Evolutionary conservation across 768 basidiomycete genomes (phyloP).

Genomic region (Lentinula edodes): DNA sequence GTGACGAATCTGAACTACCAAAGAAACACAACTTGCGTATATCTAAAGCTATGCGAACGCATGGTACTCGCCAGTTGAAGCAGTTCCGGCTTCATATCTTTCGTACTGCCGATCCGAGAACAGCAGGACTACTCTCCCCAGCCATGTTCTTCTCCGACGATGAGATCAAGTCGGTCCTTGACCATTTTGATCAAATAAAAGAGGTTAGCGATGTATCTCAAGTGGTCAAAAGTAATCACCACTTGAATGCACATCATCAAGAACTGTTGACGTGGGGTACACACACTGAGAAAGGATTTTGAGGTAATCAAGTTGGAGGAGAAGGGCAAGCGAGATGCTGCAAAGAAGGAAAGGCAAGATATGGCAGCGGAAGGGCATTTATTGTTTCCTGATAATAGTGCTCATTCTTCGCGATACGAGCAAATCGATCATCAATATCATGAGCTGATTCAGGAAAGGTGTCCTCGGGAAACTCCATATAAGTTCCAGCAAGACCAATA

Average conservation of each 20-base stretch:
- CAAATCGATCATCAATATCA: slow-evolving; percentile 16
- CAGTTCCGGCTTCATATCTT: neutral
- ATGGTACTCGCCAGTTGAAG: neutral
- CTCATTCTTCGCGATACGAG: neutral
- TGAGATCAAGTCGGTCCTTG: neutral
- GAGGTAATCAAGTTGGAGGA: no score
- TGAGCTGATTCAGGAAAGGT: slow-evolving; percentile 13
- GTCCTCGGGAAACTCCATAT: slow-evolving; percentile 9
- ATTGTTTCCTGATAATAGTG: neutral
- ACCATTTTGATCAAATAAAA: neutral
- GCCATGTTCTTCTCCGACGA: neutral
- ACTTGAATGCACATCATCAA: no score
- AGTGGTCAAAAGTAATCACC: neutral
- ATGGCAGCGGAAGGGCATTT: no score
- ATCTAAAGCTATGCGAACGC: neutral
- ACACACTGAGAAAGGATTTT: no score
- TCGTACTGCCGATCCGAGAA: neutral
- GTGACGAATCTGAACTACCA: no score
- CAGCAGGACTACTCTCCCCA: neutral
- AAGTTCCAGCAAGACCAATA: slow-evolving; percentile 22
- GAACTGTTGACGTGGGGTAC: no score
- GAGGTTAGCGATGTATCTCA: neutral
- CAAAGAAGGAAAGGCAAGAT: no score
- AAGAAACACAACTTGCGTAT: no score
- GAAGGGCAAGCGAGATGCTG: no score